Conservation (phyloP, 257 asterid species). For the Nicotiana attenuata region DNA sequence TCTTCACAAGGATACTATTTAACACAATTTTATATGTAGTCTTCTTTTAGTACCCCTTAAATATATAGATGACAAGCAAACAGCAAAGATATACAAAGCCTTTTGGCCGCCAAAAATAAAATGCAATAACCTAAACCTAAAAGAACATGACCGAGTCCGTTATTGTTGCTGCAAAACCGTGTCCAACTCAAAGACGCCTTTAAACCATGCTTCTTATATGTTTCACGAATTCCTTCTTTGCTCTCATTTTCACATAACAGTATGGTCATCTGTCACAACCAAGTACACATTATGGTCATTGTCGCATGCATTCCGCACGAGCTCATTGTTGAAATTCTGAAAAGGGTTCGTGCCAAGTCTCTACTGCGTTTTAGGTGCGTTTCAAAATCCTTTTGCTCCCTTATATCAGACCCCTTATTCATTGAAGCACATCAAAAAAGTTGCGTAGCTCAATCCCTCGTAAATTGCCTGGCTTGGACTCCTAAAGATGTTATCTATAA, state of each 20-base stretch:
- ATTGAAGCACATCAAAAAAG: neutral
- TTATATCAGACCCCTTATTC: neutral
- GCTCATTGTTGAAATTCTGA: neutral
- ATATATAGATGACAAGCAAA: neutral
- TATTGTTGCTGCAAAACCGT: neutral
- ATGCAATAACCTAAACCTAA: neutral
- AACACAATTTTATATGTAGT: neutral
- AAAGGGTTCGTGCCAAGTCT: neutral
- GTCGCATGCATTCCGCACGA: neutral
- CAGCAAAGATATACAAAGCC: neutral
- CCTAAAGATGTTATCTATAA: neutral
- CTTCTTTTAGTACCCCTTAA: neutral
- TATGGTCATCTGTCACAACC: neutral
- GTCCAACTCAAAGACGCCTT: neutral
- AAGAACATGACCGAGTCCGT: neutral
- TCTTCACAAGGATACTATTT: neutral
- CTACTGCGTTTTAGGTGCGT: neutral
- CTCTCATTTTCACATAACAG: neutral
- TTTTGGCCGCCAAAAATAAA: neutral
- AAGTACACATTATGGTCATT: neutral
- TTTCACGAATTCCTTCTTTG: neutral
- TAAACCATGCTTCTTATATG: too few species aligned
- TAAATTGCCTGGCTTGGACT: neutral
- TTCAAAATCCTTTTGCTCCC: neutral
- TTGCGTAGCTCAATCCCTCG: neutral